Base-by-base conservation (phyloP, 306 rosid genomes). In the Cicer judaicum region DNA sequence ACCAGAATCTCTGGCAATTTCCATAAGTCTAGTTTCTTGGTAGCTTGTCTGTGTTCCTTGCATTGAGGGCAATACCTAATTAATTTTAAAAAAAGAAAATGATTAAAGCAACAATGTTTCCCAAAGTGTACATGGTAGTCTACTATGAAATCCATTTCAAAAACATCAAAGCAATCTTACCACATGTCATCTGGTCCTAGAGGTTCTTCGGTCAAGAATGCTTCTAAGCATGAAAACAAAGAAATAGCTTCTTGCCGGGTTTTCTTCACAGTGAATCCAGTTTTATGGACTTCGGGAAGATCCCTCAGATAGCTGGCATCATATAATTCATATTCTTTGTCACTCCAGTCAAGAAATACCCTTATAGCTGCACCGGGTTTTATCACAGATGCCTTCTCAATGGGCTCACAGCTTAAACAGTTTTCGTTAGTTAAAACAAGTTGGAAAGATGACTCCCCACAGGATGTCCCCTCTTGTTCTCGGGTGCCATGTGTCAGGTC, bases 131-230 rank as follows among this genome's bases (percentile, higher is more conserved):
- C 67, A 70, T 24, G 60, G 72, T 36, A 68, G 50, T 16, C 76
- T 34, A 54, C 54, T 68, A 68, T 47, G 62, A 75, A 75, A 70
- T 42, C 54, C 70, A 70, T 59, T 74, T 43, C 74, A 78, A 79
- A 68, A 68, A 67, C 62, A 59, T 40, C 10, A 38, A 77, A 77
- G 68, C 54, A 76, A 50, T 49, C 78, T 79, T 89, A 95, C 99
- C 99, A 95, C 99, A 95, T 95, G 84, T 95, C 99, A 62, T 90
- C 96, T 19, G 98, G 98, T 40, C 99, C 98, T 42, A 95, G 79
- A 89, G 99, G 99, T 82, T 95, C 99, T 89, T 92, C 98, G 46
- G 90, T 92, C 79, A 95, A 78, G 88, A 95, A 95, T 15, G 98
- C 97, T 80, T 95, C 99, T 88, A 95, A 82, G 92, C 99, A 92